Evolutionary conservation across 2,329 filamentous ascomycete species (phyloP).

Genomic region (Elsinoe fawcettii): DNA sequence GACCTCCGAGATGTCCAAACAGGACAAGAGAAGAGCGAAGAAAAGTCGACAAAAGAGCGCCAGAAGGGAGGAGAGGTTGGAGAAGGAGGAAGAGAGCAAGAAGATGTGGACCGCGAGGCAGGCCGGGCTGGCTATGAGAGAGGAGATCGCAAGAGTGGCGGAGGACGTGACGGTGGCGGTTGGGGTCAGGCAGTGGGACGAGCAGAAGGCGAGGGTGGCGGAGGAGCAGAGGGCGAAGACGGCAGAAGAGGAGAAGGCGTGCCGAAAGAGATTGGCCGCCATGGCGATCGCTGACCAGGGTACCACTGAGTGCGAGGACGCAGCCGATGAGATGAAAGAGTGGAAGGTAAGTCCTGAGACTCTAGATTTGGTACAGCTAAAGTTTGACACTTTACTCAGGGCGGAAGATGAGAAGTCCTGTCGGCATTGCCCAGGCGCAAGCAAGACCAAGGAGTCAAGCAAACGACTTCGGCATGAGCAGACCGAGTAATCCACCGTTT

Average conservation of each 20-base stretch:
- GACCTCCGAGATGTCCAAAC: background rate
- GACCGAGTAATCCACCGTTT: background rate
- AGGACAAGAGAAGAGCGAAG: background rate
- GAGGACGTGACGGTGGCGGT: background rate
- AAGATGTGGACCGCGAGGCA: background rate
- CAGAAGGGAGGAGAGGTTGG: background rate
- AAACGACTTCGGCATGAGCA: background rate
- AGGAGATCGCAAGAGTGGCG: background rate
- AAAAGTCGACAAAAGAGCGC: background rate
- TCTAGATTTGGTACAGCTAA: background rate
- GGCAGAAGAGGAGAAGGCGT: background rate
- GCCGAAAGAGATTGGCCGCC: background rate
- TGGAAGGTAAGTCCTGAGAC: background rate
- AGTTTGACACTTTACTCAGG: background rate
- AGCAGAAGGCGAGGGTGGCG: background rate
- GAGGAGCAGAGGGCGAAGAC: background rate
- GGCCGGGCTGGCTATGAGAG: background rate
- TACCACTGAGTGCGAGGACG: background rate
- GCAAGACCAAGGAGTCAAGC: background rate
- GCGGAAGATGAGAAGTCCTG: background rate
- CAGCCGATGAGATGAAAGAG: background rate
- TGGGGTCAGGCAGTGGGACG: no score
- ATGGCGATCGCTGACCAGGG: background rate
- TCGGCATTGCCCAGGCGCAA: conserved; percentile 1
- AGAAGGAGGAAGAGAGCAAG: no score